Percentiles rank a stretch among this genome's conserved stretches.
Conservation (phyloP, 441 rosid species). For the Euphorbia schlechtendalii region DNA sequence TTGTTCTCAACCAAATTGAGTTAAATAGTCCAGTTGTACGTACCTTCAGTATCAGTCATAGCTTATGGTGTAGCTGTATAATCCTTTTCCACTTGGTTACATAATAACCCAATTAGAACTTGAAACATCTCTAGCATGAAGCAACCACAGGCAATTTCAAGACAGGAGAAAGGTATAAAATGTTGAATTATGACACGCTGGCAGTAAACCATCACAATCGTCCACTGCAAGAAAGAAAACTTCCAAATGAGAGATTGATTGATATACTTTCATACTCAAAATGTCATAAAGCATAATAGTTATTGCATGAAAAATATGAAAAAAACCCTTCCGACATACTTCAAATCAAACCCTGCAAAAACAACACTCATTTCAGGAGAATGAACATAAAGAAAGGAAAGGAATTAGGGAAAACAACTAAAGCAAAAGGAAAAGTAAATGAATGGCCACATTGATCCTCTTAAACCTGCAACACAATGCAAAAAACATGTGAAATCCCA, state of each 20-base stretch:
- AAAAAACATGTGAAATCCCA: conserved; percentile 18
- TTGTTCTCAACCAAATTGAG: neutral
- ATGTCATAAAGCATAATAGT: conserved; percentile 15
- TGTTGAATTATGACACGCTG: neutral
- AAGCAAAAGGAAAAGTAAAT: conserved; percentile 12
- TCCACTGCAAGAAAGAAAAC: conserved; percentile 12
- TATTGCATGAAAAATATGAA: conserved; percentile 18
- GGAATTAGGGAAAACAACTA: conserved; percentile 16
- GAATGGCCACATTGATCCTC: conserved; percentile 8
- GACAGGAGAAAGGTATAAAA: neutral
- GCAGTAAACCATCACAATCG: conserved; percentile 4
- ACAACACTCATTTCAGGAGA: conserved; percentile 40
- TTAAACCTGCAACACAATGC: conserved; percentile 31
- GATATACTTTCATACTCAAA: neutral
- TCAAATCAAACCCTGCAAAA: conserved; percentile 70
- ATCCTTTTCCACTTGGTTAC: neutral
- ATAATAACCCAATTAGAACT: no score
- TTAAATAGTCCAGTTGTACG: neutral
- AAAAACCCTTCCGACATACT: conserved; percentile 53
- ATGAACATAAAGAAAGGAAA: conserved; percentile 20
- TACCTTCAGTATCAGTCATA: neutral
- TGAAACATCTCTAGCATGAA: neutral
- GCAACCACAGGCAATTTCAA: neutral
- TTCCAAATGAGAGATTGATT: neutral
- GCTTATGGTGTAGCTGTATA: neutral